phyloP scores from a whole-genome alignment of 2,329 filamentous ascomycete species.

The Sphaerulina vaccinii region DNA sequence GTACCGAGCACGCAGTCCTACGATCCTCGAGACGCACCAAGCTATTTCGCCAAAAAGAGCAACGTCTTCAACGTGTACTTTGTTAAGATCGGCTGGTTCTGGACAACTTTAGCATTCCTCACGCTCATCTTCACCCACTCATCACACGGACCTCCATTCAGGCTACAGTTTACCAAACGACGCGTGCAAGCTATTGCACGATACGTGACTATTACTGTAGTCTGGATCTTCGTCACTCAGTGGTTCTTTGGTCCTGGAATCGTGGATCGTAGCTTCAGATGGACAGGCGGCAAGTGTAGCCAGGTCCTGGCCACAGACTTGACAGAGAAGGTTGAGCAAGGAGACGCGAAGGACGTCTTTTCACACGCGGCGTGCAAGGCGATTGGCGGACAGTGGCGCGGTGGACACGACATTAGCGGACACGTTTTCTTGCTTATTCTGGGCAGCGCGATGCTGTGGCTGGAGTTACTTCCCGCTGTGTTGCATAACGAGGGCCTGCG shows the following conservation, averaged over 20 bases:
- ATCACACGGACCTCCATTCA: conserved; percentile 47
- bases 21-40: conserved; percentile 59
- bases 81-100: conserved; percentile 93
- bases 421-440: conserved; percentile 92
- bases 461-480: conserved; percentile 70
- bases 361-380: conserved; percentile 80
- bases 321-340: conserved; percentile 43
- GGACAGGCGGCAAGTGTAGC: conserved; percentile 83
- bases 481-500: conserved; percentile 47
- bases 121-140: conserved; percentile 70
- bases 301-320: conserved; percentile 48
- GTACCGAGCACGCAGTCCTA: conserved; percentile 63
- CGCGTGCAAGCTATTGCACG: conserved; percentile 62
- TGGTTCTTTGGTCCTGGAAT: conserved; percentile 93
- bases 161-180: conserved; percentile 43
- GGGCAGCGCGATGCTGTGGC: conserved; percentile 74
- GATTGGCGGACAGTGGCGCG: conserved; percentile 78
- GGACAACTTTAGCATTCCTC: conserved; percentile 75
- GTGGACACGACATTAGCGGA: conserved; percentile 94
- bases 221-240: conserved; percentile 87
- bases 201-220: conserved; percentile 69
- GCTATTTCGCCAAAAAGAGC: conserved; percentile 90
- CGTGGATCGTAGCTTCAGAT: conserved; percentile 84
- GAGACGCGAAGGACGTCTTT: conserved; percentile 53
- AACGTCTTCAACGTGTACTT: conserved; percentile 92